Base-by-base conservation (phyloP, 2,329 filamentous ascomycete species). In the Nemania abortiva region DNA sequence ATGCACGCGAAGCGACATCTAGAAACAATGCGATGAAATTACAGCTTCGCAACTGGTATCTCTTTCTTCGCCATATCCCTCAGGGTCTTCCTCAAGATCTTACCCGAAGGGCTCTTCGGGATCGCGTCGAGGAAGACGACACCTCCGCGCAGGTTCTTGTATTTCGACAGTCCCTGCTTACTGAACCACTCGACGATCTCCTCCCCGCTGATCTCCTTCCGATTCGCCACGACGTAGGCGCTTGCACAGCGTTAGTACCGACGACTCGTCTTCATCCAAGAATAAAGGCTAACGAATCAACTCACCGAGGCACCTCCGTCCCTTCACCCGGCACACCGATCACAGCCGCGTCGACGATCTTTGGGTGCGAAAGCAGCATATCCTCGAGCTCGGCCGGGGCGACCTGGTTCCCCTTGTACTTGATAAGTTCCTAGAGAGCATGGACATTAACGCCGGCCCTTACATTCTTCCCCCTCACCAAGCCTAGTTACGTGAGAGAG, bases 341-440 rank as follows among this genome's bases (percentile, higher is more conserved):
- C 1, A 89, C 87, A 1, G 86, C 87, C 9, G 84, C 86, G 73
- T 89, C 88, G 37, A 74, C 72, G 13, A 81, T 76, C 53, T 75
- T 73, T 1, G 76, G 77, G 50, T 79, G 72, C 1, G 76, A 75
- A 1, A 78, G 63, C 13, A 81, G 64, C 15, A 79, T 50, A 1
- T 79, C 79, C 62, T 81, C 88, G 6, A 90, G 80, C 75, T 90
- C 87, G 0, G 88, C 88, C 0, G 88, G 88, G 0, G 88, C 81
- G 1, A 90, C 88, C 74, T 90, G 88, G 77, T 88, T 89, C 0
- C 88, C 88, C 76, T 90, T 75, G 63, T 77, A 76, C 39, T 77
- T 77, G 57, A 77, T 77, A 47, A 77, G 88, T 78, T 90, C 90
- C 76, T 90, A 89, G 77, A 2, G n/a, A 85, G 2, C 4, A 11